Conservation (phyloP, 768 basidiomycete species). For the Lenzites betulinus region DNA sequence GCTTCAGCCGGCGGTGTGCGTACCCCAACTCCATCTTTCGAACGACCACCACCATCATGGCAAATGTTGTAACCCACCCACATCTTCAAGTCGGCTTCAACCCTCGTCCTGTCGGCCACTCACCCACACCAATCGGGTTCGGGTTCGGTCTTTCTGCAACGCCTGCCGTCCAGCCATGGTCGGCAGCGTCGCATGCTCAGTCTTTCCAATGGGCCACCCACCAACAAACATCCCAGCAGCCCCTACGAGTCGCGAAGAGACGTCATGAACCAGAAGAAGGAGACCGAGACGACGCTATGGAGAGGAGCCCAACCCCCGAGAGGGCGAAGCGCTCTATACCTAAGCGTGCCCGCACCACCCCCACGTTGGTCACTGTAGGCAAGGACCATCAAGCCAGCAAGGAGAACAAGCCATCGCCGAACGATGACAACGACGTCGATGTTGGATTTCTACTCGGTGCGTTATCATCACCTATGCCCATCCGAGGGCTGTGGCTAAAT, state of each 20-base stretch:
- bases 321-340: slow-evolving; percentile 67
- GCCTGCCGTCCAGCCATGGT: slow-evolving; percentile 51
- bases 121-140: slow-evolving; percentile 69
- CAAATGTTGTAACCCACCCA: slow-evolving; percentile 57
- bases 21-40: slow-evolving; percentile 17
- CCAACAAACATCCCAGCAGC: slow-evolving; percentile 53
- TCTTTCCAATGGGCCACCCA: slow-evolving; percentile 41
- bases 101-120: slow-evolving; percentile 56
- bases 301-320: slow-evolving; percentile 84
- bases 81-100: slow-evolving; percentile 67
- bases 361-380: slow-evolving; percentile 32
- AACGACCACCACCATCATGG: slow-evolving; percentile 49
- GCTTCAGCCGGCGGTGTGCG: slow-evolving; percentile 11
- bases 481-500: slow-evolving; percentile 17
- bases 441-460: slow-evolving; percentile 83
- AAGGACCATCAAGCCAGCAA: slow-evolving; percentile 46
- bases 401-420: slow-evolving; percentile 47
- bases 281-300: slow-evolving; percentile 71
- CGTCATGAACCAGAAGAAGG: slow-evolving; percentile 74
- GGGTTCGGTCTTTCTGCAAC: slow-evolving; percentile 64
- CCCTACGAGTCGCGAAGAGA: slow-evolving; percentile 57
- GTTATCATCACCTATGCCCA: slow-evolving; percentile 30
- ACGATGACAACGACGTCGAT: slow-evolving; percentile 66
- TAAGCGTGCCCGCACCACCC: slow-evolving; percentile 60
- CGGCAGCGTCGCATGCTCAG: slow-evolving; percentile 41